Base-by-base conservation (phyloP, 768 basidiomycete species). In the Termitomyces sp. region DNA sequence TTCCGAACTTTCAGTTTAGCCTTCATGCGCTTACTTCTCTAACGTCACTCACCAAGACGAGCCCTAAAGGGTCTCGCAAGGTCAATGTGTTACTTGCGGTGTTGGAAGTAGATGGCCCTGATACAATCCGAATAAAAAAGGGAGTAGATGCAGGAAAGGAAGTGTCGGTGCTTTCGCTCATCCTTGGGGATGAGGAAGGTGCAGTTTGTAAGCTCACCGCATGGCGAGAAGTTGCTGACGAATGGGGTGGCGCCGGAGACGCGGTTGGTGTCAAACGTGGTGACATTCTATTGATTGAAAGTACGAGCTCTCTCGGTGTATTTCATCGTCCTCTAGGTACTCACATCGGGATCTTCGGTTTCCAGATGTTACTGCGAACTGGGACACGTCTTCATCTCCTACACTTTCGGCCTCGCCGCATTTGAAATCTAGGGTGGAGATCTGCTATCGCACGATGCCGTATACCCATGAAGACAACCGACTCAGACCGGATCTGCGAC, bases 361-460 rank as follows among this genome's bases (percentile, higher is more conserved):
- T 5, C n/a, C 52, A 89, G 88, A 86, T 67, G 78, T 89, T 13
- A 74, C 73, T 44, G 80, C 79, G 2, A 68, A 74, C 9, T 80
- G 74, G 66, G 79, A 83, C 59, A 65, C 75, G 1, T 64, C 69
- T 10, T 69, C 76, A 1, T 76, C 83, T 1, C 70, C 82, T 48
- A 74, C 76, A 2, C 71, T 92, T 27, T 83, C 85, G 0, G 91
- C 89, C 0, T 92, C 91, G 1, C 84, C 87, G 13, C 80, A 83
- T 62, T 78, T 85, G 26, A 82, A 80, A 47, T 87, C 89, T 1
- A 73, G 68, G 51, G 67, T 84, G 47, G 78, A 85, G 61, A 85
- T 93, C 16, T 93, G 91, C 67, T 93, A 88, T 71, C 84, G 91
- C 20, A 87, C 89, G 7, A 82, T 93, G 82, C 87, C 89, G 2